Evolutionary conservation across 2,329 filamentous ascomycete genomes (phyloP), one percentile per base, ranked within the genome.

Genomic region (Didymella sp.): DNA sequence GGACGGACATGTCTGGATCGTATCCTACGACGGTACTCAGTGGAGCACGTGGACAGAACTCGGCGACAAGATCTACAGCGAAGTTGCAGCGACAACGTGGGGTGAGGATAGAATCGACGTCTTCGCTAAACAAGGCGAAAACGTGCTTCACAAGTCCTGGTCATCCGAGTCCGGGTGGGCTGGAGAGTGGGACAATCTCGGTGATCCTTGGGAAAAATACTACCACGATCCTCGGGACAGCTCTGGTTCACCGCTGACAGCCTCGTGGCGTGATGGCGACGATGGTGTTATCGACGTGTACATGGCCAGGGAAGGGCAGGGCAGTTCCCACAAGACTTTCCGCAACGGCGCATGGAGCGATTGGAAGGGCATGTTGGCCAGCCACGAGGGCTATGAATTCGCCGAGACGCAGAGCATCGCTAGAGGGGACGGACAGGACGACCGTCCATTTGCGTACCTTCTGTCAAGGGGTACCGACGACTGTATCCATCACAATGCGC

Each of bases 41-140:
- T 61, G 56, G 56, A 53, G 59, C 30, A 33, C 49, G 24, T 56
- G 51, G 56, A 59, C 47, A 0, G 35, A 59, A 13, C 38, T 61
- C 3, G 59, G 48, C 2, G 13, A 22, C 31, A 48, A 43, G 1
- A 31, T 56, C 31, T 30, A 12, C 21, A 28, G 56, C 28, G 58
- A 61, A 2, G 33, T 61, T 4, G 31, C 44, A 42, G 56, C 48
- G 4, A 59, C 59, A 6, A 51, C 56, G 0, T 61, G 56, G 56
- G 51, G 42, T 25, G 51, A 56, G 17, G 38, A 59, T 22, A n/a
- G 59, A 12, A 56, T 61, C 40, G 59, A 61, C 17, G 50, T 62
- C 4, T 60, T 60, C 22, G 53, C 28, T 24, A 51, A 45, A 8
- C 17, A 15, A 11, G 25, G 25, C 9, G 19, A 43, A 2, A 38